phyloP scores from a whole-genome alignment of 108 stramenopile species.

The Conticribra weissflogii region DNA sequence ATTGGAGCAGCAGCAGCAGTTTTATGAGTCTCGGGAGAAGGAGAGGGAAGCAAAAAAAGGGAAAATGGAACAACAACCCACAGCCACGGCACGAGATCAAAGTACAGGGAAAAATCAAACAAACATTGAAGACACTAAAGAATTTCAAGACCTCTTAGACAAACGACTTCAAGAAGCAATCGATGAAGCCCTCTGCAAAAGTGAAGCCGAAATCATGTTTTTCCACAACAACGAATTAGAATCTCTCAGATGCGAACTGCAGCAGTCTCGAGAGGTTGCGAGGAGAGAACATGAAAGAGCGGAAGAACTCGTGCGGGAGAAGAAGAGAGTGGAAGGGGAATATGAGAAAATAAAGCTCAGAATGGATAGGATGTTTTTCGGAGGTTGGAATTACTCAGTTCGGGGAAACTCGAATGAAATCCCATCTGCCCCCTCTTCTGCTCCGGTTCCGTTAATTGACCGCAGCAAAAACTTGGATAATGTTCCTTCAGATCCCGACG shows the following conservation, averaged over 20 bases:
- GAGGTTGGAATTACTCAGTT: neutral
- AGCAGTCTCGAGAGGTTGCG: slow-evolving; percentile 10
- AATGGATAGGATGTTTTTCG: neutral
- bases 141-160: neutral
- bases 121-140: neutral
- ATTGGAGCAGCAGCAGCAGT: neutral
- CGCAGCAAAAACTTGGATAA: slow-evolving; percentile 2
- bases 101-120: neutral
- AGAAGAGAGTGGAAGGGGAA: slow-evolving; percentile 12
- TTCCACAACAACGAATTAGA: slow-evolving; percentile 22
- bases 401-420: neutral
- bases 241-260: slow-evolving; percentile 13
- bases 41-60: neutral
- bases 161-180: slow-evolving; percentile 1
- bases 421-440: neutral
- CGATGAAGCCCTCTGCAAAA: too few species aligned
- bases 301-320: neutral
- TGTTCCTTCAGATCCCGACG: too few species aligned
- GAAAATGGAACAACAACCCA: neutral
- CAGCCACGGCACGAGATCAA: neutral
- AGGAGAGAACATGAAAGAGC: neutral
- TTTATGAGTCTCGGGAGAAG: neutral
- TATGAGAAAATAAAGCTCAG: neutral
- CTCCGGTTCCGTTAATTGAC: neutral
- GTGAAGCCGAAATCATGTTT: slow-evolving; percentile 12